A percentile compares a stretch with the other conserved stretches of the same genome.
These are phyloP conservation scores for Mucor piriformis DNA, from an alignment of 371 early-diverging fungal species.

Conservation along the genomic window DNA sequence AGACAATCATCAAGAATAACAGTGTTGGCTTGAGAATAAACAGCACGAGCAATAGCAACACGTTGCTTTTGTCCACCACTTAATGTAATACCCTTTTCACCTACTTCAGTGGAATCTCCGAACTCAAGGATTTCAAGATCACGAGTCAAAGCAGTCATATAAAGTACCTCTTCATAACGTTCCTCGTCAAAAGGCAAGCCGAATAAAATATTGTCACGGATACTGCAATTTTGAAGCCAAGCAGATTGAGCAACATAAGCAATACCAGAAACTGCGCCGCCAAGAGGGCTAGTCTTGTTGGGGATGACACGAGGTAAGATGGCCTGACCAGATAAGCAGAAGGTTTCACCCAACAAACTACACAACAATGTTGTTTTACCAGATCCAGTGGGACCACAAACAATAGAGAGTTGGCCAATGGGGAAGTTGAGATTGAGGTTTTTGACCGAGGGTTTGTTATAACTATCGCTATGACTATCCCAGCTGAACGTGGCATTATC, in stretches of 20 bases:
- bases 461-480: conserved; percentile 33
- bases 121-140: conserved; percentile 81
- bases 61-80: conserved; percentile 88
- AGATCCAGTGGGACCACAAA: conserved; percentile 80
- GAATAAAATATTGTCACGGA: conserved; percentile 84
- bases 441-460: conserved; percentile 53
- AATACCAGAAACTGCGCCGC: conserved; percentile 55
- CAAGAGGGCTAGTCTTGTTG: conserved; percentile 13
- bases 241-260: conserved; percentile 83
- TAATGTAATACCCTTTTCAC: conserved; percentile 86
- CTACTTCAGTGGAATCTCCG: conserved; percentile 89
- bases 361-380: conserved; percentile 81
- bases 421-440: conserved; percentile 63
- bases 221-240: conserved; percentile 82
- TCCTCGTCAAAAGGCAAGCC: conserved; percentile 69
- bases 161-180: conserved; percentile 65
- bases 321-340: conserved; percentile 44
- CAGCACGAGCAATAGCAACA: conserved; percentile 78
- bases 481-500: conserved; percentile 58
- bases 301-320: conserved; percentile 47
- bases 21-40: conserved; percentile 70
- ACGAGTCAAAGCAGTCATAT: conserved; percentile 72
- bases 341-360: conserved; percentile 64
- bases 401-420: conserved; percentile 67
- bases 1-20: conserved; percentile 82